A percentile compares a stretch with the other conserved stretches of the same genome.
phyloP scores from a whole-genome alignment of 2,329 filamentous ascomycete genomes.

The Dichotomopilus funicola region DNA sequence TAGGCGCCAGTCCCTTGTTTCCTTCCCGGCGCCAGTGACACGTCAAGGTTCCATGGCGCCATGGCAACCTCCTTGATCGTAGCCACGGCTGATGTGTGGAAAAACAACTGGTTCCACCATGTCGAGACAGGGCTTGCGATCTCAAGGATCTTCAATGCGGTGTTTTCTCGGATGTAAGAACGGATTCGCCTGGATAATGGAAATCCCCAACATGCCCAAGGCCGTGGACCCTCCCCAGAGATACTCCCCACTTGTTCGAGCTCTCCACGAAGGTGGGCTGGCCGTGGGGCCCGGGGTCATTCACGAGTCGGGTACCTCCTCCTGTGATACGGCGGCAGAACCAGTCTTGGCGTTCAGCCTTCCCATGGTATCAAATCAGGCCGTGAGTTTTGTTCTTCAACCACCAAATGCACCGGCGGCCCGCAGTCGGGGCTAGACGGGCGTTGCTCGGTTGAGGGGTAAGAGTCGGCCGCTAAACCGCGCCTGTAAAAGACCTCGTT shows the following conservation, averaged over 20 bases:
- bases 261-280: conserved; percentile 16
- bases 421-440: background rate
- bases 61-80: conserved; percentile 7
- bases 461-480: too few relatives aligned
- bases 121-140: conserved; percentile 13
- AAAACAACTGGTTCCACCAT: background rate
- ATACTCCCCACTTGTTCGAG: conserved; percentile 14
- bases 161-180: conserved; percentile 8
- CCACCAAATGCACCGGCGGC: background rate
- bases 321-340: conserved; percentile 7
- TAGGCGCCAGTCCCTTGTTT: conserved; percentile 2
- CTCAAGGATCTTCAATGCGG: conserved; percentile 11
- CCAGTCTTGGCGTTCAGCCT: conserved; percentile 9
- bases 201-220: conserved; percentile 12
- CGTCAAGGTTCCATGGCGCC: conserved; percentile 10
- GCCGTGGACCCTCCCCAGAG: conserved; percentile 15
- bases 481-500: conserved; percentile 1
- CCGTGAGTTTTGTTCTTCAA: too few relatives aligned
- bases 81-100: conserved; percentile 5
- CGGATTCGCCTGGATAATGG: conserved; percentile 22
- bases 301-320: conserved; percentile 11
- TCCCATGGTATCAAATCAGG: background rate
- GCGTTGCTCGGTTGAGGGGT: too few relatives aligned
- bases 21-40: conserved; percentile 7
- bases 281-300: conserved; percentile 2